Evolutionary conservation across 257 asterid species (phyloP).

Genomic region (Solanum paucissectum): DNA sequence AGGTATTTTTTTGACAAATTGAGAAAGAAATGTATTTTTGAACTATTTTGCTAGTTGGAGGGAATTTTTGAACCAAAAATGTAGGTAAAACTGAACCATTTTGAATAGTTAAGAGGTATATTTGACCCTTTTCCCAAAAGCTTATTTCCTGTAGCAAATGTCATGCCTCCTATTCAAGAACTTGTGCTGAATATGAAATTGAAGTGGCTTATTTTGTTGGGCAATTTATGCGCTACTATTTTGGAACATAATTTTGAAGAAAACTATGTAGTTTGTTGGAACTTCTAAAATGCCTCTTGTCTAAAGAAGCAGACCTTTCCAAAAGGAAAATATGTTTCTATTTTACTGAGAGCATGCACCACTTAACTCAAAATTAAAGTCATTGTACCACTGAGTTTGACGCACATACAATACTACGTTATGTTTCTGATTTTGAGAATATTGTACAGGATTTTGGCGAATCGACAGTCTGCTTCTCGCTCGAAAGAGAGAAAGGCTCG

Average conservation of each 20-base stretch:
- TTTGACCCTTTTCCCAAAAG: neutral
- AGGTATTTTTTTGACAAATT: neutral
- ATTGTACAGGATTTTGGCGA: conserved; percentile 71
- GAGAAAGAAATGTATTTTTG: neutral
- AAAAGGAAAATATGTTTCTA: neutral
- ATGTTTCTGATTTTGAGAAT: neutral
- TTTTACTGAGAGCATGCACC: neutral
- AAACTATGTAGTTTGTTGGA: neutral
- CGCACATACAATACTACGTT: neutral
- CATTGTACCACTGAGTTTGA: neutral
- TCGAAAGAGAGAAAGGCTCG: conserved; percentile 88
- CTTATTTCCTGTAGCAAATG: neutral
- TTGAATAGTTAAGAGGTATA: no score
- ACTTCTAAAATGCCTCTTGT: neutral
- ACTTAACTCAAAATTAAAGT: neutral
- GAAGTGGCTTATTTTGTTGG: neutral
- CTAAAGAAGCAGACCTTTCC: neutral
- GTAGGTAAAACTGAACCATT: neutral
- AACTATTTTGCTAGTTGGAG: neutral
- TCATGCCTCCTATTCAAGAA: neutral
- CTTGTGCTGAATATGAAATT: neutral
- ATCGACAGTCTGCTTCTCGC: conserved; percentile 93
- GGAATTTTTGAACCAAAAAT: neutral
- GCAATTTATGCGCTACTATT: neutral
- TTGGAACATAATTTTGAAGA: neutral